Evolutionary conservation across 2,329 filamentous ascomycete species (phyloP), one percentile per base, ranked within the genome.

Genomic region (Colletotrichum karsti): DNA sequence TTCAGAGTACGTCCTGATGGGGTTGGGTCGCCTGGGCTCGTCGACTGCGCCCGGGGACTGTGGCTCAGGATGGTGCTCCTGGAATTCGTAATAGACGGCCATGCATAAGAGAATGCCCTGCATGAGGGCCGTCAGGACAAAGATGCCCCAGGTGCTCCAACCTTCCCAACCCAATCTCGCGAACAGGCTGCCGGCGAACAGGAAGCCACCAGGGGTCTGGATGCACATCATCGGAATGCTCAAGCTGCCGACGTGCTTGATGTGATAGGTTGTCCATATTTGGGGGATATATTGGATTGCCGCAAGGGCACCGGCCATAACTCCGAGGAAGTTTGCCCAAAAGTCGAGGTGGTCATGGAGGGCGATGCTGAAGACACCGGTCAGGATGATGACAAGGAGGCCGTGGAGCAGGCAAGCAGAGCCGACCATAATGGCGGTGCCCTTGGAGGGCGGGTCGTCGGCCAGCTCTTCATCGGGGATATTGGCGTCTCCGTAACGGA

Each of bases 191-290:
- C 87, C 91, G 0, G 95, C 94, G 81, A 97, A 98, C 7, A 99
- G 82, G 73, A 97, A 91, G 67, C 94, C 94, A 1, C 96, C 96
- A 0, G 96, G 96, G 0, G 95, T 98, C 79, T 99, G 96, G 35
- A 99, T 97, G 77, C 93, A 92, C 95, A 99, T 98, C 92, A 98
- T 98, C 5, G 94, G 92, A 63, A 99, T 96, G 75, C 94, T 97
- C 73, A 99, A 82, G 77, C 94, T 97, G 61, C 94, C 94, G 2
- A 97, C 92, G 74, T 95, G 91, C 77, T 95, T 92, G 65, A 98
- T 84, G 58, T 85, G 88, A 81, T 93, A 97, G 0, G 96, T 99
- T 58, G 93, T 98, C 82, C 91, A 94, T 71, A 99, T 97, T 81
- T 99, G 96, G 0, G 96, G 96, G 15, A 99, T 84, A 79, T 98